phyloP scores from a whole-genome alignment of 2,329 filamentous ascomycete species.

The Podosphaera aphanis region DNA sequence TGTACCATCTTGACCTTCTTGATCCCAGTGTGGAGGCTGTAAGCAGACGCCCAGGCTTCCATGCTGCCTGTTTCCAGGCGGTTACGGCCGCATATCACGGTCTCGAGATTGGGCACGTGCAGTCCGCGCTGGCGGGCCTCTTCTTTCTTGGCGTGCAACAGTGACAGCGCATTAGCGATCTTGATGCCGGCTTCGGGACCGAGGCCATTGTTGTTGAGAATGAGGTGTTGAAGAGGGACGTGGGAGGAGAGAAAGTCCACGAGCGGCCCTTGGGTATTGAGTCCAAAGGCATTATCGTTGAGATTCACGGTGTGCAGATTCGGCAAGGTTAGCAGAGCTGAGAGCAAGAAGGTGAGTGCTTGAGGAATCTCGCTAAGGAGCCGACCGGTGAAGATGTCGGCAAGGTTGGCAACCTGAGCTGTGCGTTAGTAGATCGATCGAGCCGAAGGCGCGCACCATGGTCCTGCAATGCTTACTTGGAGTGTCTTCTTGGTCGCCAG shows the following conservation, averaged over 20 bases:
- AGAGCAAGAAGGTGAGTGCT: slow-evolving; percentile 66
- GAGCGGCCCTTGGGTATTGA: slow-evolving; percentile 81
- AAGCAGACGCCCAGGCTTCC: slow-evolving; percentile 79
- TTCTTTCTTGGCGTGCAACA: slow-evolving; percentile 65
- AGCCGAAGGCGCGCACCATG: too few relatives aligned
- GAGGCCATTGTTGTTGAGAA: slow-evolving; percentile 95
- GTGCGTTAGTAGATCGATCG: neutral
- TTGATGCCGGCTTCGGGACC: slow-evolving; percentile 76
- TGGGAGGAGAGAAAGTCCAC: slow-evolving; percentile 79
- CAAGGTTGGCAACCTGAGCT: slow-evolving; percentile 54
- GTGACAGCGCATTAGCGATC: slow-evolving; percentile 66
- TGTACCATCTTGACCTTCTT: slow-evolving; percentile 91
- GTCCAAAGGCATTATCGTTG: slow-evolving; percentile 92
- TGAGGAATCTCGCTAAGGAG: slow-evolving; percentile 83
- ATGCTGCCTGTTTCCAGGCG: slow-evolving; percentile 89
- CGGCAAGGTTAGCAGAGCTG: slow-evolving; percentile 63
- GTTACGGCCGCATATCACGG: slow-evolving; percentile 92
- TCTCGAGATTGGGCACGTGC: slow-evolving; percentile 65
- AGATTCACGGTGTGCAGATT: slow-evolving; percentile 81
- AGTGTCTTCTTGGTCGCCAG: slow-evolving; percentile 66
- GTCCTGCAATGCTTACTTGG: slow-evolving; percentile 36
- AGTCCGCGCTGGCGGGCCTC: slow-evolving; percentile 47
- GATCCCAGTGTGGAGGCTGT: slow-evolving; percentile 59
- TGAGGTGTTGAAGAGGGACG: slow-evolving; percentile 74
- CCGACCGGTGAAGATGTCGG: slow-evolving; percentile 92